Evolutionary conservation across 192 early-diverging fungal species (phyloP).

Genomic region (Podochytrium sp.): DNA sequence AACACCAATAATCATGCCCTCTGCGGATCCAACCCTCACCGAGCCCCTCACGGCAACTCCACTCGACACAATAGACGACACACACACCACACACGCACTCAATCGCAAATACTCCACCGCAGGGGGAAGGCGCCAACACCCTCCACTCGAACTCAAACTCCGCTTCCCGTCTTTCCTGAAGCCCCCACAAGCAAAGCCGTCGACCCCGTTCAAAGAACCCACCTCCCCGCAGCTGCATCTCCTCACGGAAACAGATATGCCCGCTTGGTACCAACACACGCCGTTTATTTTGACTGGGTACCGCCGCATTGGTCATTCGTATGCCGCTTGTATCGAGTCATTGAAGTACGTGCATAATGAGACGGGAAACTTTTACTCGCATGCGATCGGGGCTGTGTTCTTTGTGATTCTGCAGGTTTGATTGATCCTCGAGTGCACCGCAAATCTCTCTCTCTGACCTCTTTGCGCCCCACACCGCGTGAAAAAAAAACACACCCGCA

Average conservation of each 20-base stretch:
- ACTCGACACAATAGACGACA: not conserved
- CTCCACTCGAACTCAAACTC: not conserved
- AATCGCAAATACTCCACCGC: not conserved
- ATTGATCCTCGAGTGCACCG: too few relatives aligned
- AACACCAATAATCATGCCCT: not conserved
- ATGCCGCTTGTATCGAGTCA: constrained; percentile 72
- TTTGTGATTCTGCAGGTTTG: constrained; percentile 49
- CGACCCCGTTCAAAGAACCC: not conserved
- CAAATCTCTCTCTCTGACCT: too few relatives aligned
- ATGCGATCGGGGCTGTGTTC: constrained; percentile 72
- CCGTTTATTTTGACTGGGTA: constrained; percentile 80
- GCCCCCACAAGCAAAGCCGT: too few relatives aligned
- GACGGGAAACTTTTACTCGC: constrained; percentile 89
- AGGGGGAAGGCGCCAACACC: not conserved
- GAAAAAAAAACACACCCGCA: too few relatives aligned
- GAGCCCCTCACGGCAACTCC: not conserved
- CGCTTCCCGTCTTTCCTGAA: too few relatives aligned
- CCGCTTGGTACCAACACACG: constrained; percentile 69
- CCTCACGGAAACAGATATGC: constrained; percentile 14
- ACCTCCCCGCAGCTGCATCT: not conserved
- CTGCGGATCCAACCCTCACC: not conserved
- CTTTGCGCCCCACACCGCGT: too few relatives aligned
- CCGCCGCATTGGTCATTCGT: constrained; percentile 76
- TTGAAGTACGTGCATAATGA: constrained; percentile 91
- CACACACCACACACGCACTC: not conserved